These are phyloP conservation scores for Sequoia sempervirens DNA, from an alignment of 75 land plant species.

Conservation along the genomic window DNA sequence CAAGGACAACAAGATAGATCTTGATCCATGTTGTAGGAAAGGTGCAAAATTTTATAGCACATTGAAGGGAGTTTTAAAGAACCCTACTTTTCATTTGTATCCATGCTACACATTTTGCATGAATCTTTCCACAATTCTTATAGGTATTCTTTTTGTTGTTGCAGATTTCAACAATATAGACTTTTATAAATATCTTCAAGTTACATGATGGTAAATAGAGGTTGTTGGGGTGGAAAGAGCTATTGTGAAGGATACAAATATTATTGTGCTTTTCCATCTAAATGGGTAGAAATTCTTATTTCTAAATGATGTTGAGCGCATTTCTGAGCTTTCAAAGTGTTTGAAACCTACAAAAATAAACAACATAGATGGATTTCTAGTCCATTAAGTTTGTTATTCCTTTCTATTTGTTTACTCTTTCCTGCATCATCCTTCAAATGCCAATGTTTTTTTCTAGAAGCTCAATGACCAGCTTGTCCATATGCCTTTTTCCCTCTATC, in stretches of 20 bases:
- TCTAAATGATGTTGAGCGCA: constrained; percentile 60
- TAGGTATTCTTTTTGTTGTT: too few species aligned
- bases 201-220: too few species aligned
- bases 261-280: constrained; percentile 54
- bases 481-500: constrained; percentile 59
- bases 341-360: constrained; percentile 59
- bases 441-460: constrained; percentile 74
- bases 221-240: constrained; percentile 38
- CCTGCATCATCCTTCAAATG: constrained; percentile 68
- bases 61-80: too few species aligned
- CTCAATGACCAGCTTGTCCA: constrained; percentile 59
- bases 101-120: too few species aligned
- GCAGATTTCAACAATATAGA: too few species aligned
- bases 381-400: constrained; percentile 66
- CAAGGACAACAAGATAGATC: too few species aligned
- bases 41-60: too few species aligned
- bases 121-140: too few species aligned
- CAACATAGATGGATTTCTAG: constrained; percentile 65
- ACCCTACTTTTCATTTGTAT: too few species aligned
- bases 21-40: too few species aligned
- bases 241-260: constrained; percentile 53
- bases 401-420: constrained; percentile 70
- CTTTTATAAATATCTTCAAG: too few species aligned
- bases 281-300: constrained; percentile 55
- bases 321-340: constrained; percentile 66